phyloP scores from a whole-genome alignment of 75 land plant genomes.

The Pinus taeda region DNA sequence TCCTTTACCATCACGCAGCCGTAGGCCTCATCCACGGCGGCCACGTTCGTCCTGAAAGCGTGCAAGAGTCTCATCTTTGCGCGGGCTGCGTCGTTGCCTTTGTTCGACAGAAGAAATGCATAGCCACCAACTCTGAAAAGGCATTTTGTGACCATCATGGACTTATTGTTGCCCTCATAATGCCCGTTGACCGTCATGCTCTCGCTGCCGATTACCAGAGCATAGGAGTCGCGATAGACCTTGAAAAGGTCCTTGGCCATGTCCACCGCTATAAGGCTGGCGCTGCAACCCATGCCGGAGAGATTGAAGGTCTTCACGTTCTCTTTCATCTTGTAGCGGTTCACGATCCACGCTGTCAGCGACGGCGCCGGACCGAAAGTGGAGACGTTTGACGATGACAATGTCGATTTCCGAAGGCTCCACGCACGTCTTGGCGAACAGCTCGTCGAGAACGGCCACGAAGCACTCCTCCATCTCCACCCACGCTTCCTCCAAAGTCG shows the following conservation, averaged over 20 bases:
- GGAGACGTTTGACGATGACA: conserved; percentile 8
- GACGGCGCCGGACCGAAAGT: conserved; percentile 12
- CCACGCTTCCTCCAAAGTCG: too few relatives aligned
- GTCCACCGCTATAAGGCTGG: conserved; percentile 37
- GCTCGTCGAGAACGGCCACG: too few relatives aligned
- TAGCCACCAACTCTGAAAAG: conserved; percentile 40
- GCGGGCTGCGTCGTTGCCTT: conserved; percentile 34
- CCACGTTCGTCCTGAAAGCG: conserved; percentile 56
- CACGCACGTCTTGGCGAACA: too few relatives aligned
- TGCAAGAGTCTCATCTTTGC: conserved; percentile 10
- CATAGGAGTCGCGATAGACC: conserved; percentile 19
- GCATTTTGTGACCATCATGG: conserved; percentile 44
- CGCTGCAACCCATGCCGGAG: conserved; percentile 36
- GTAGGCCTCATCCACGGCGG: conserved; percentile 51
- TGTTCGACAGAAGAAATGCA: conserved; percentile 33
- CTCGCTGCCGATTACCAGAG: conserved; percentile 44
- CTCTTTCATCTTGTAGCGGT: conserved; percentile 20
- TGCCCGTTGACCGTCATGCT: conserved; percentile 34
- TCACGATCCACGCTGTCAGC: conserved; percentile 7
- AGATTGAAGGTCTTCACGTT: conserved; percentile 12
- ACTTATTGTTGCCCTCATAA: conserved; percentile 29
- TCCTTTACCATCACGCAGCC: conserved; percentile 46
- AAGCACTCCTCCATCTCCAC: too few relatives aligned
- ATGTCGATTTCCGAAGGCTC: too few relatives aligned
- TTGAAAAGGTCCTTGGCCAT: conserved; percentile 22